These are phyloP conservation scores for Gentiana straminea DNA, from an alignment of 257 asterid species.

Conservation along the genomic window DNA sequence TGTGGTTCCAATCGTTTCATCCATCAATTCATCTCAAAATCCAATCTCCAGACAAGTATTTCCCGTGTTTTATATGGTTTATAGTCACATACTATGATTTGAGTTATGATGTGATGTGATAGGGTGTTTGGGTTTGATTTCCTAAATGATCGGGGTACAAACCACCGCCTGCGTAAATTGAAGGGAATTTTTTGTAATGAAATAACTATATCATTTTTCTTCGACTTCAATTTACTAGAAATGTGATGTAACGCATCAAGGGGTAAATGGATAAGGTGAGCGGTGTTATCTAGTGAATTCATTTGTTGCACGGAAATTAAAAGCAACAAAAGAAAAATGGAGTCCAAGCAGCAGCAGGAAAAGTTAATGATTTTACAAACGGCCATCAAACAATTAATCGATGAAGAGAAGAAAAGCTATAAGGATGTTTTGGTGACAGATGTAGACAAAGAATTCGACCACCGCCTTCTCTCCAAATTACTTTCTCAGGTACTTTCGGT, in stretches of 20 bases:
- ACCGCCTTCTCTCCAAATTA: conserved; percentile 19
- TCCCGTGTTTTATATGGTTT: too few relatives aligned
- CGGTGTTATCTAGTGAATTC: not conserved
- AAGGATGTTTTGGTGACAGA: conserved; percentile 10
- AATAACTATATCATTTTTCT: too few relatives aligned
- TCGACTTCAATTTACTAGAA: too few relatives aligned
- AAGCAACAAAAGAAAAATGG: conserved; percentile 14
- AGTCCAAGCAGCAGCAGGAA: conserved; percentile 14
- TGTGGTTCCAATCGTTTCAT: too few relatives aligned
- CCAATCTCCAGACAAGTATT: too few relatives aligned
- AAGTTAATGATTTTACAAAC: conserved; percentile 26
- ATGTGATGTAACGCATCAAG: not conserved
- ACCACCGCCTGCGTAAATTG: too few relatives aligned
- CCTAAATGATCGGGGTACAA: too few relatives aligned
- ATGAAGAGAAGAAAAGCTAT: conserved; percentile 23
- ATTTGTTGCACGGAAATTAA: not conserved
- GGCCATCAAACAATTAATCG: conserved; percentile 22
- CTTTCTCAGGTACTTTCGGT: conserved; percentile 27
- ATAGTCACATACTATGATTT: too few relatives aligned
- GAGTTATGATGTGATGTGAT: too few relatives aligned
- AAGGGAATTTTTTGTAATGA: too few relatives aligned
- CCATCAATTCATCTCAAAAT: too few relatives aligned
- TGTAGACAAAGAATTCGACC: conserved; percentile 1
- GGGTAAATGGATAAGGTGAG: conserved; percentile 1
- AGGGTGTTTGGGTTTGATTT: too few relatives aligned